Evolutionary conservation across 1,284 basidiomycete genomes (phyloP).

Genomic region (Kalmanozyma brasiliensis): DNA sequence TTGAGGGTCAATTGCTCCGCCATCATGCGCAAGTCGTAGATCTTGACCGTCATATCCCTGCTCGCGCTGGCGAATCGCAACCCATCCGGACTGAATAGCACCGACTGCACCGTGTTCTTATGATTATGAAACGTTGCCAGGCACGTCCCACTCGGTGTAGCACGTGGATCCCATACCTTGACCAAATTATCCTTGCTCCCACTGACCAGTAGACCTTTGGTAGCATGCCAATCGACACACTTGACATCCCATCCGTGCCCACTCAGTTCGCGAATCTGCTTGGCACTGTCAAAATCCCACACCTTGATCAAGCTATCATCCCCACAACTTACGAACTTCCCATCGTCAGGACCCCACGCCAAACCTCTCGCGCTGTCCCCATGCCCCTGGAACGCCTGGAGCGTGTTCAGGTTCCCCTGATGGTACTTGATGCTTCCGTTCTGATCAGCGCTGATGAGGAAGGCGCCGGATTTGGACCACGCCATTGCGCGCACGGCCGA

Average conservation of each 20-base stretch:
- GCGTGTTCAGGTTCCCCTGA: conserved; percentile 97
- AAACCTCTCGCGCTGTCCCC: conserved; percentile 80
- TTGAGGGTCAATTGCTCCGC: conserved; percentile 89
- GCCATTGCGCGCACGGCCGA: conserved; percentile 87
- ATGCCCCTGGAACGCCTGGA: conserved; percentile 91
- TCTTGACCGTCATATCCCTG: conserved; percentile 89
- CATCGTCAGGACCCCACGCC: conserved; percentile 90
- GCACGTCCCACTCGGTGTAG: conserved; percentile 32
- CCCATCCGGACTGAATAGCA: conserved; percentile 86
- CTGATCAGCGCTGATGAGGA: conserved; percentile 91
- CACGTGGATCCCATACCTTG: conserved; percentile 95
- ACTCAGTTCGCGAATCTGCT: conserved; percentile 74
- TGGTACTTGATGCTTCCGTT: conserved; percentile 97
- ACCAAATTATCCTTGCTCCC: conserved; percentile 98
- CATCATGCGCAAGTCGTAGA: conserved; percentile 99
- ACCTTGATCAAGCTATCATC: conserved; percentile 94
- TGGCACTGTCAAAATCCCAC: conserved; percentile 92
- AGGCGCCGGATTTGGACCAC: conserved; percentile 90
- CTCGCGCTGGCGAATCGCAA: conserved; percentile 92
- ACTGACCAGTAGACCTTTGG: conserved; percentile 90
- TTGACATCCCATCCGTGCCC: conserved; percentile 99
- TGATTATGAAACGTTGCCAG: conserved; percentile 77
- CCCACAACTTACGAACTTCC: conserved; percentile 89
- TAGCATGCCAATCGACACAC: conserved; percentile 98
- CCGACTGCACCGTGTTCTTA: conserved; percentile 94